These are phyloP conservation scores for Phalaenopsis equestris DNA, from an alignment of 106 monocot genomes.

Conservation along the genomic window DNA sequence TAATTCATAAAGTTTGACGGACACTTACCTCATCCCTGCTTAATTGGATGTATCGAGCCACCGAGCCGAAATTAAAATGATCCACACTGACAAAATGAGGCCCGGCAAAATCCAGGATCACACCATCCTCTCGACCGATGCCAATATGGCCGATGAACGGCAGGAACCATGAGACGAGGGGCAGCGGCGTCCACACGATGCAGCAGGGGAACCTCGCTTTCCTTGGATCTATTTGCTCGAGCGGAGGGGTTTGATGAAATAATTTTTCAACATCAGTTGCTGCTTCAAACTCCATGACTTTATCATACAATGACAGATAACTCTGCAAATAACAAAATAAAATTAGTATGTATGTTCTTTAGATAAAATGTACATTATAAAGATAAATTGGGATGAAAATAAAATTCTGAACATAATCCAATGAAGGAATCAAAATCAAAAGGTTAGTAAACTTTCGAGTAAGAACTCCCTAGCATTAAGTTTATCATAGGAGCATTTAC, in stretches of 20 bases:
- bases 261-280: conserved; percentile 13
- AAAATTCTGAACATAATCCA: too few relatives aligned
- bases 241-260: conserved; percentile 7
- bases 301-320: background rate
- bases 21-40: conserved; percentile 48
- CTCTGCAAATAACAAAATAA: background rate
- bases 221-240: conserved; percentile 61
- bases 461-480: too few relatives aligned
- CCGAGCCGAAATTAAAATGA: conserved; percentile 79
- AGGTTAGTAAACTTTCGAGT: too few relatives aligned
- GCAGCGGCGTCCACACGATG: conserved; percentile 90
- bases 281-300: conserved; percentile 23
- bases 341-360: background rate
- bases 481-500: too few relatives aligned
- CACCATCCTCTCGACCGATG: conserved; percentile 94
- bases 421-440: too few relatives aligned
- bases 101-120: conserved; percentile 89
- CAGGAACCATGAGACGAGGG: conserved; percentile 83
- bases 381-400: background rate
- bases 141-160: conserved; percentile 93
- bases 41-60: conserved; percentile 70
- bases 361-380: background rate
- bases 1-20: background rate
- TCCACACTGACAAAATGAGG: conserved; percentile 90
- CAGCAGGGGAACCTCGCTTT: conserved; percentile 85